phyloP scores from a whole-genome alignment of 139 green algal species.

The Chlamydomonas sphaeroides region DNA sequence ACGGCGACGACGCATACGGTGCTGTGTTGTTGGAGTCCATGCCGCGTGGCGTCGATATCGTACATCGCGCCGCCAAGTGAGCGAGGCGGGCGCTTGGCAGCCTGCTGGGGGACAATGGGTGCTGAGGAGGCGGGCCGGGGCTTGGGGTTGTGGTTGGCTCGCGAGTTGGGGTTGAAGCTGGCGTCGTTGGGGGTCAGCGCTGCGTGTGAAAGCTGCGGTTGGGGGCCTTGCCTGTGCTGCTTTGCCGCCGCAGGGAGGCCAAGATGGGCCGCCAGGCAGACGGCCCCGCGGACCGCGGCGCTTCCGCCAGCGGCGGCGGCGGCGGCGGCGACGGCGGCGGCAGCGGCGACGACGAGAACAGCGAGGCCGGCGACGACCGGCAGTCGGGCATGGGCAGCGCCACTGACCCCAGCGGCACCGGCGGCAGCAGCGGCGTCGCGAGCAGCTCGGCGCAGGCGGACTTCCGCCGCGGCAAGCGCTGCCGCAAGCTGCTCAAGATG shows the following conservation, averaged over 20 bases:
- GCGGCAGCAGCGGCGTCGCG: neutral
- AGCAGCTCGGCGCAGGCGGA: constrained; percentile 18
- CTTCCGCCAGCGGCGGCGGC: neutral
- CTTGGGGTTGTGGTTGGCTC: too few species aligned
- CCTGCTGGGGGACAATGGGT: too few species aligned
- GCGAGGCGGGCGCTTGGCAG: too few species aligned
- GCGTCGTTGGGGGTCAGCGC: too few species aligned
- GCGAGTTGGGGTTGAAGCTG: too few species aligned
- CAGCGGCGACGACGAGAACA: neutral
- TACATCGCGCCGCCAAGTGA: neutral
- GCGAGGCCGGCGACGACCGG: neutral
- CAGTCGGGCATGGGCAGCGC: neutral
- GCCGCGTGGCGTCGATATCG: neutral
- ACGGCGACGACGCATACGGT: neutral
- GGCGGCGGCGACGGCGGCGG: neutral
- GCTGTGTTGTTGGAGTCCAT: neutral
- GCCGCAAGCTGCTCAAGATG: constrained; percentile 40
- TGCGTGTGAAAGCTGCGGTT: too few species aligned
- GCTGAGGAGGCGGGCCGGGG: too few species aligned
- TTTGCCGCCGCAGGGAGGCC: constrained; percentile 5
- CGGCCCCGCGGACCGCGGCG: neutral
- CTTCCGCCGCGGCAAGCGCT: constrained; percentile 34
- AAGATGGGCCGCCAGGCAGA: neutral
- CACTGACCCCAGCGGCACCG: neutral
- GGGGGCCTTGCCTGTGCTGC: too few species aligned